Conservation (phyloP, 2,329 filamentous ascomycete genomes). For the Karstenula rhodostoma region DNA sequence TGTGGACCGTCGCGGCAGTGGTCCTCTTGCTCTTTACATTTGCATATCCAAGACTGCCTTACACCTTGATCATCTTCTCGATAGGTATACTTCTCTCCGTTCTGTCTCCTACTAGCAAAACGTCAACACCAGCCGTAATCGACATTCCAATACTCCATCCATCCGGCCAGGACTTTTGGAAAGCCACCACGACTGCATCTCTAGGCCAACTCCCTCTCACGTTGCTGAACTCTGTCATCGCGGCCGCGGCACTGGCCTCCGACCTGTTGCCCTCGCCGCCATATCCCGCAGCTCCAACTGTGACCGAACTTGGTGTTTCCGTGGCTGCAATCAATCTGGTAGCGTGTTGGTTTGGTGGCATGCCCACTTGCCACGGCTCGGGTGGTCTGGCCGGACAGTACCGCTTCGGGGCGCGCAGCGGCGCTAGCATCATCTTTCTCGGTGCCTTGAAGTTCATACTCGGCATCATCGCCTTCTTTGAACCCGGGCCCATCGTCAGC, state of each 20-base stretch:
- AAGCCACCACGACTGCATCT: constrained; percentile 70
- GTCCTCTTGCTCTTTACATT: constrained; percentile 74
- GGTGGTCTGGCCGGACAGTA: constrained; percentile 91
- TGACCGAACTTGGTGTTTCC: constrained; percentile 80
- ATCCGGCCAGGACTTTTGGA: constrained; percentile 57
- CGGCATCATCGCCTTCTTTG: constrained; percentile 67
- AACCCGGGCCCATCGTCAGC: constrained; percentile 76
- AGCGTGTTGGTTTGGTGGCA: constrained; percentile 90
- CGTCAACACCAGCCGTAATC: constrained; percentile 58
- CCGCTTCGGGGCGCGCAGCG: constrained; percentile 88
- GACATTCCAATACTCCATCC: constrained; percentile 60
- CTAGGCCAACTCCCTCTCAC: constrained; percentile 90
- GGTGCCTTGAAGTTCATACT: constrained; percentile 78
- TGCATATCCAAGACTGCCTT: constrained; percentile 72
- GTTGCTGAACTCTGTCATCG: constrained; percentile 90
- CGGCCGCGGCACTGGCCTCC: constrained; percentile 78
- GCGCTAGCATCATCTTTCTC: constrained; percentile 81
- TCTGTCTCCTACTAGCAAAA: constrained; percentile 37
- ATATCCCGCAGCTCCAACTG: constrained; percentile 65
- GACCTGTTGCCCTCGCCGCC: constrained; percentile 77
- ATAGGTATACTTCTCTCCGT: constrained; percentile 73
- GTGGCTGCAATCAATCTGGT: constrained; percentile 84
- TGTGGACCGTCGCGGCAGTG: constrained; percentile 80
- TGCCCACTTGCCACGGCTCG: constrained; percentile 94
- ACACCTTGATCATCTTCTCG: constrained; percentile 76